Evolutionary conservation across 352 stramenopile species (phyloP), one percentile per base, ranked within the genome.

Genomic region (Phytophthora citrophthora): DNA sequence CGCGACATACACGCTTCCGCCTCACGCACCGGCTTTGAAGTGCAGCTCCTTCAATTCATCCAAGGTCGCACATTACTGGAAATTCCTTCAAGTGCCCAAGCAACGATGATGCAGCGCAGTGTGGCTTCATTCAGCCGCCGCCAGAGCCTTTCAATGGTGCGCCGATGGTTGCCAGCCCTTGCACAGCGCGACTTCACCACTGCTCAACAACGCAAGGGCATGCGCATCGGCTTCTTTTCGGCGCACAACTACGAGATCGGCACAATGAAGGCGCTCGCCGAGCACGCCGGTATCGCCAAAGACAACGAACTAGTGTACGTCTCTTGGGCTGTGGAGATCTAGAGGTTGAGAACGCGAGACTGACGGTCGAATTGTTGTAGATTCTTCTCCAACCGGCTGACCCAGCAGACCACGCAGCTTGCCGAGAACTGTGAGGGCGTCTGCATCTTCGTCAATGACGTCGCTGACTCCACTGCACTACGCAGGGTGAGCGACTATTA

Each of bases 361-460:
- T 38, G 10, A 7, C 36, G 5, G 51, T 18, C n/a, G 15, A 18
- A 10, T 36, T 7, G 3, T 7, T 39, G 24, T 36, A 87, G 77
- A 9, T 90, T 89, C 70, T 89, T 89, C 50, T 63, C 72, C 29
- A 81, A 79, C 58, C 80, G 80, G 43, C 57, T 91, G 13, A 87
- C 59, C 32, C 61, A 70, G 20, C 67, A 83, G 54, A 90, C 77
- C 5, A 81, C 79, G 10, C 58, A 75, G 45, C 64, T 92, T 44
- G 79, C 83, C 0, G 61, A 76, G 9, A 77, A 77, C 31, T 89
- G 74, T 45, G 81, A 92, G 34, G 78, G 20, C 45, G 79, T 89
- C 52, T 74, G 84, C 31, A 88, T 93, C 59, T 96, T 94, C 61
- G 88, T 96, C 40, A 96, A 94, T 64, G 88, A 96, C 65, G 76